phyloP scores from a whole-genome alignment of 768 basidiomycete species.

The Naganishia friedmannii region DNA sequence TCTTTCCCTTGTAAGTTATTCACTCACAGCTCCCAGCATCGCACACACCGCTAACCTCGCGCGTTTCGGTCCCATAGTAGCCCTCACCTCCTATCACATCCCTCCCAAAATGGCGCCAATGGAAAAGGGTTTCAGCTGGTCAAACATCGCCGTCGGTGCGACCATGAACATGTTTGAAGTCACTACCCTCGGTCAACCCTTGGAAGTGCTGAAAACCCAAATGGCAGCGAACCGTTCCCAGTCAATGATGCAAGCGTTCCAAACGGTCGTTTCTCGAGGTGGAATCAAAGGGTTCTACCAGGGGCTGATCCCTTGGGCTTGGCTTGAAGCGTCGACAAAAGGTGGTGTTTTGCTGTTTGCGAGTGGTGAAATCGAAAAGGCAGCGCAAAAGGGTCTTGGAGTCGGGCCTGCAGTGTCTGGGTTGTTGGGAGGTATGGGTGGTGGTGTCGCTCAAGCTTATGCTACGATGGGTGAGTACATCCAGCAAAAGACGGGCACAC shows the following conservation, averaged over 20 bases:
- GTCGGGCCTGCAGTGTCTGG: conserved; percentile 78
- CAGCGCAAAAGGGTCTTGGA: conserved; percentile 61
- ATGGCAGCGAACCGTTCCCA: conserved; percentile 97
- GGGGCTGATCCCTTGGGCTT: conserved; percentile 99
- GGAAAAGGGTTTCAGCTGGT: conserved; percentile 53
- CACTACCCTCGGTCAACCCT: conserved; percentile 93
- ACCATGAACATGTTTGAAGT: conserved; percentile 59
- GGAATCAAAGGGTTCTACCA: conserved; percentile 89
- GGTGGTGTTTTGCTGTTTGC: conserved; percentile 94
- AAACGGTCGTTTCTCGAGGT: conserved; percentile 86
- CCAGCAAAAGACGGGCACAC: not conserved
- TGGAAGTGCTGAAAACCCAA: conserved; percentile 98
- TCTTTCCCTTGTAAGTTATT: not conserved
- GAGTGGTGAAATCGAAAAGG: conserved; percentile 85
- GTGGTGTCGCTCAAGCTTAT: conserved; percentile 95
- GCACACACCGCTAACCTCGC: not conserved
- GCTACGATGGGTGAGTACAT: conserved; percentile 91
- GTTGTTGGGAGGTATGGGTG: conserved; percentile 92
- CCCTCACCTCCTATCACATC: not conserved
- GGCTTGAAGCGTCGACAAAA: conserved; percentile 99
- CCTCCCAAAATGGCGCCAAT: conserved; percentile 57
- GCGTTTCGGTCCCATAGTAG: not conserved
- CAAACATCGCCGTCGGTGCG: conserved; percentile 54
- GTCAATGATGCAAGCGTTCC: conserved; percentile 78
- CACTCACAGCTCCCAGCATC: not conserved